Evolutionary conservation across 495 filamentous ascomycete genomes (phyloP).

Genomic region (Aspergillus heteromorphus): DNA sequence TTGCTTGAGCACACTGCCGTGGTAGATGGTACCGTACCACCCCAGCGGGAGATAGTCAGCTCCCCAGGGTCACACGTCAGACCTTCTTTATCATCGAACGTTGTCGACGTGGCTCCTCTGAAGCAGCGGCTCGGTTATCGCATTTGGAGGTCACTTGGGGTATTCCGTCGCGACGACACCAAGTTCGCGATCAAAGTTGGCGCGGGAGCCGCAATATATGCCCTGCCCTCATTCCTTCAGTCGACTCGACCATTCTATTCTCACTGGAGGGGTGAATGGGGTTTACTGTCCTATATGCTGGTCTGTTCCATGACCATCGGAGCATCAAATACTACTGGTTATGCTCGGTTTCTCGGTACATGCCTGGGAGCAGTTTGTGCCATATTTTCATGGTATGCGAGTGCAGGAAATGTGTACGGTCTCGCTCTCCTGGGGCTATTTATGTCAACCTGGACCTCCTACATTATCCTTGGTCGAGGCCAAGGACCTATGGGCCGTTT

Average conservation of each 20-base stretch:
- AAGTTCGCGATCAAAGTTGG: conserved; percentile 91
- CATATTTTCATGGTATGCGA: conserved; percentile 68
- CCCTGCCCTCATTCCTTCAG: conserved; percentile 77
- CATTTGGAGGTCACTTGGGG: conserved; percentile 52
- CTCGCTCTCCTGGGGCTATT: conserved; percentile 76
- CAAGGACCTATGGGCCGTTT: conserved; percentile 91
- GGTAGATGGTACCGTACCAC: not conserved
- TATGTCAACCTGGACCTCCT: conserved; percentile 77
- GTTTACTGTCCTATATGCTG: conserved; percentile 93
- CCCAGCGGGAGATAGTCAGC: not conserved
- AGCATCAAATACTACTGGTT: conserved; percentile 86
- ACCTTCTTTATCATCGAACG: not conserved
- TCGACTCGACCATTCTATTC: conserved; percentile 72
- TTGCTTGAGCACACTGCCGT: conserved; percentile 1
- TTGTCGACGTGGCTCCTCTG: conserved; percentile 11
- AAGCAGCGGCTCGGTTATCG: conserved; percentile 43
- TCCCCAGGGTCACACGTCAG: not conserved
- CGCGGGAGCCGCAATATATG: conserved; percentile 78
- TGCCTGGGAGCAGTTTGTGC: conserved; percentile 73
- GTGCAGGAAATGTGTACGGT: conserved; percentile 62
- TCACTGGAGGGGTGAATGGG: conserved; percentile 96
- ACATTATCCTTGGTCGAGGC: conserved; percentile 76
- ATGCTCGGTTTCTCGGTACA: conserved; percentile 82
- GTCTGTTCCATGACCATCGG: conserved; percentile 97
- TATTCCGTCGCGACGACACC: conserved; percentile 62